These are phyloP conservation scores for Saccharomycopsis synnaedendra DNA, from an alignment of 805 yeast species.

Conservation along the genomic window DNA sequence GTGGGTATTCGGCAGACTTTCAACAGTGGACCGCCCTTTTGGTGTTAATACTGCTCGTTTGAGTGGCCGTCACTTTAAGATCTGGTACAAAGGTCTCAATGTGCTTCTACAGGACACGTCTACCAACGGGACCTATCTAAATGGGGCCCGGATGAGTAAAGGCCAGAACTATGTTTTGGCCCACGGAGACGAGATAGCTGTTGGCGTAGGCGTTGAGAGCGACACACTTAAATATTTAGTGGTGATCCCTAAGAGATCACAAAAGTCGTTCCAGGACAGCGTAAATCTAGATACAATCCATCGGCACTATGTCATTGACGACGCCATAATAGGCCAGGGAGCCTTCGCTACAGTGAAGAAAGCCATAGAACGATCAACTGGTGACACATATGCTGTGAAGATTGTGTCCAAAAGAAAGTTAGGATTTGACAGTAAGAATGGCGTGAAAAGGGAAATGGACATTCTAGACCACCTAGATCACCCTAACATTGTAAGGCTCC, in stretches of 20 bases:
- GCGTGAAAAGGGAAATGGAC: conserved; percentile 78
- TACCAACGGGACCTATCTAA: conserved; percentile 88
- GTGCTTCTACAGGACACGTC: conserved; percentile 50
- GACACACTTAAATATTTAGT: conserved; percentile 48
- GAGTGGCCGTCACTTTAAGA: conserved; percentile 62
- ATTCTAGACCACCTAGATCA: conserved; percentile 71
- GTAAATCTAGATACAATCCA: conserved; percentile 27
- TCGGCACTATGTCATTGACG: conserved; percentile 64
- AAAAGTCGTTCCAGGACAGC: neutral
- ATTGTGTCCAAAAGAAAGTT: conserved; percentile 77
- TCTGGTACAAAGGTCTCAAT: conserved; percentile 51
- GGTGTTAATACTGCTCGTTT: conserved; percentile 51
- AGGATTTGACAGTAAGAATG: conserved; percentile 61
- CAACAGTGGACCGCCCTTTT: conserved; percentile 50
- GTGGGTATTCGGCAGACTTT: conserved; percentile 73
- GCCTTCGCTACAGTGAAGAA: conserved; percentile 94
- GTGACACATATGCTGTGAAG: conserved; percentile 82
- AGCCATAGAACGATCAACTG: conserved; percentile 77
- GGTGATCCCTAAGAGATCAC: conserved; percentile 15
- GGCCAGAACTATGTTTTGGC: conserved; percentile 70
- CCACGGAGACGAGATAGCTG: conserved; percentile 89
- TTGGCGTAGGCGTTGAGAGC: conserved; percentile 73
- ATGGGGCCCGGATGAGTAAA: conserved; percentile 60
- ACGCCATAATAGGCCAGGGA: conserved; percentile 92
- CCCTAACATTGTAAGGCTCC: conserved; percentile 72